A percentile compares a stretch with the other conserved stretches of the same genome.
These are phyloP conservation scores for Craspedostauros australis DNA, from an alignment of 108 stramenopile species.

Conservation along the genomic window DNA sequence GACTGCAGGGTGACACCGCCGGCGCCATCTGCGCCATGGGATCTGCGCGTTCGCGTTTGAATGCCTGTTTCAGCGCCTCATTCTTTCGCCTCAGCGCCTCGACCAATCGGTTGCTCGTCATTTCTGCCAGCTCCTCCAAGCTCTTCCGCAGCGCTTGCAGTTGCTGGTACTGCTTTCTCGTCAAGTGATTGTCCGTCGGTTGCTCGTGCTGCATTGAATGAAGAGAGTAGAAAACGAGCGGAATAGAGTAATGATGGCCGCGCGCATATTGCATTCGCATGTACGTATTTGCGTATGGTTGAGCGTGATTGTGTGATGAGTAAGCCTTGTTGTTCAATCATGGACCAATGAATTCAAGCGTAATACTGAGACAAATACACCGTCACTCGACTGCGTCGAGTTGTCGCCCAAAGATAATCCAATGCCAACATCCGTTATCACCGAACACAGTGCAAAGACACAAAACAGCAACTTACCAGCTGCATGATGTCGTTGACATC, in stretches of 20 bases:
- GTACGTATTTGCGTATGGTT: background rate
- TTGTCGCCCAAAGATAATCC: too few species aligned
- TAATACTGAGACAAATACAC: background rate
- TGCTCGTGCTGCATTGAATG: conserved; percentile 20
- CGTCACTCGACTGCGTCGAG: too few species aligned
- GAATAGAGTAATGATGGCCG: too few species aligned
- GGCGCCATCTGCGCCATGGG: conserved; percentile 52
- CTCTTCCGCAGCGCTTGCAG: conserved; percentile 35
- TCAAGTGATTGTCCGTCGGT: conserved; percentile 39
- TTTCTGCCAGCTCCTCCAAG: conserved; percentile 46
- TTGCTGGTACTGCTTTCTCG: conserved; percentile 50
- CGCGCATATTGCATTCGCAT: background rate
- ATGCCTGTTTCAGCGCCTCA: conserved; percentile 74
- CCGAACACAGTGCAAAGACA: background rate
- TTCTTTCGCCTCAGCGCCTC: conserved; percentile 78
- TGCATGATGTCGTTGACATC: conserved; percentile 59
- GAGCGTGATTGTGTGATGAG: background rate
- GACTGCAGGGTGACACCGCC: conserved; percentile 62
- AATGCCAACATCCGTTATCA: background rate
- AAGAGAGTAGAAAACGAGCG: background rate
- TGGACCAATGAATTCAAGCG: background rate
- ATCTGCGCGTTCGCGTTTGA: conserved; percentile 73
- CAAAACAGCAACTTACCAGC: conserved; percentile 18
- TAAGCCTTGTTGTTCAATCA: background rate
- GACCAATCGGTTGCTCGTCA: conserved; percentile 61